phyloP scores from a whole-genome alignment of 2,329 filamentous ascomycete species.

The Talaromyces verruculosus region DNA sequence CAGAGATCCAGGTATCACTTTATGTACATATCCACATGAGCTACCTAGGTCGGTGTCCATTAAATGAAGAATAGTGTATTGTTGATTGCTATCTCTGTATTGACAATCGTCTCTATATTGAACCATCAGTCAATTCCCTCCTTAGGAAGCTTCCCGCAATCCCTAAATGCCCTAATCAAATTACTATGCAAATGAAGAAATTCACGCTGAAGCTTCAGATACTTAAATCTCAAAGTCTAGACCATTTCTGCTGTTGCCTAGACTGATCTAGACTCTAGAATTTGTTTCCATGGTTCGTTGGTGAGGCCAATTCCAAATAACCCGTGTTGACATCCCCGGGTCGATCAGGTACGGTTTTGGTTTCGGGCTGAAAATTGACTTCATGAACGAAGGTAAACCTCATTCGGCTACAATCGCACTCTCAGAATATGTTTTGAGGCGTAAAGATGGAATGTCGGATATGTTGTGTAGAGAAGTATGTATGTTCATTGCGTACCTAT shows the following conservation, averaged over 20 bases:
- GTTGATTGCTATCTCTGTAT: not conserved
- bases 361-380: not conserved
- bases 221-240: not conserved
- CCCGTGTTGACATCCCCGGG: not conserved
- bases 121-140: not conserved
- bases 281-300: not conserved
- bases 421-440: not conserved
- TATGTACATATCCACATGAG: not conserved
- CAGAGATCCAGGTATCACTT: not conserved
- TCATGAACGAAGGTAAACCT: not conserved
- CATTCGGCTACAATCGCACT: not conserved
- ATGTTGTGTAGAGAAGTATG: not conserved
- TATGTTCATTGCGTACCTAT: not conserved
- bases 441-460: not conserved
- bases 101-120: not conserved
- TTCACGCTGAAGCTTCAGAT: not conserved
- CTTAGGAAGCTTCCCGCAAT: not conserved
- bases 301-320: not conserved
- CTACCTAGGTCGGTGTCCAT: not conserved
- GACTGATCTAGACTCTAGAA: not conserved
- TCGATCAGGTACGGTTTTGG: conserved; percentile 5
- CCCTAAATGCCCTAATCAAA: not conserved
- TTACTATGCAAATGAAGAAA: not conserved
- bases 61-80: not conserved
- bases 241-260: not conserved